A percentile compares a stretch with the other conserved stretches of the same genome.
phyloP scores from a whole-genome alignment of 306 rosid species.

The Begonia masoniana region DNA sequence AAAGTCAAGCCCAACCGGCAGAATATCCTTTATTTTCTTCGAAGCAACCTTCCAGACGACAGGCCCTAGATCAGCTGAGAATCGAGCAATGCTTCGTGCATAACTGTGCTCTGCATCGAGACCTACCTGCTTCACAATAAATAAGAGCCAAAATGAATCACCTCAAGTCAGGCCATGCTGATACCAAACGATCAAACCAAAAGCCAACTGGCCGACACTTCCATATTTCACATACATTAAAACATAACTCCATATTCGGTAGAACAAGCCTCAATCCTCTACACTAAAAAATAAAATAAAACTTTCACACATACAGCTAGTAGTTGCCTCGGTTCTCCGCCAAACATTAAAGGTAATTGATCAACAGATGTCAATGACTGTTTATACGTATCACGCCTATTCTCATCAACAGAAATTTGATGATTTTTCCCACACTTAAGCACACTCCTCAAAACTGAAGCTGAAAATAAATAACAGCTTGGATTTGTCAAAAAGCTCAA shows the following conservation, averaged over 20 bases:
- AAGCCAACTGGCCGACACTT: no score
- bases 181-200: no score
- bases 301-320: slow-evolving; percentile 38
- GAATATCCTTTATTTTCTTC: slow-evolving; percentile 33
- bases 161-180: no score
- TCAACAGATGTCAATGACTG: slow-evolving; percentile 23
- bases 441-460: slow-evolving; percentile 74
- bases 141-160: no score
- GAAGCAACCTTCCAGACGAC: slow-evolving; percentile 75
- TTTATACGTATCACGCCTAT: slow-evolving; percentile 67
- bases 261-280: background rate
- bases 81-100: slow-evolving; percentile 70
- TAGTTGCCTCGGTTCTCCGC: slow-evolving; percentile 61
- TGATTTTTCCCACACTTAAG: slow-evolving; percentile 69
- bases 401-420: slow-evolving; percentile 62
- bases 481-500: slow-evolving; percentile 2
- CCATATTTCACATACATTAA: no score
- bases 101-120: slow-evolving; percentile 52
- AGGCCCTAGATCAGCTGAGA: slow-evolving; percentile 82
- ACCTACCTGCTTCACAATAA: slow-evolving; percentile 47
- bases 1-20: slow-evolving; percentile 26
- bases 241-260: no score
- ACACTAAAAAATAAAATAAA: background rate
- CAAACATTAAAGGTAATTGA: slow-evolving; percentile 31
- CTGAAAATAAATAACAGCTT: slow-evolving; percentile 28